Evolutionary conservation across 495 filamentous ascomycete genomes (phyloP), one percentile per base, ranked within the genome.

Genomic region (Neurospora discreta): DNA sequence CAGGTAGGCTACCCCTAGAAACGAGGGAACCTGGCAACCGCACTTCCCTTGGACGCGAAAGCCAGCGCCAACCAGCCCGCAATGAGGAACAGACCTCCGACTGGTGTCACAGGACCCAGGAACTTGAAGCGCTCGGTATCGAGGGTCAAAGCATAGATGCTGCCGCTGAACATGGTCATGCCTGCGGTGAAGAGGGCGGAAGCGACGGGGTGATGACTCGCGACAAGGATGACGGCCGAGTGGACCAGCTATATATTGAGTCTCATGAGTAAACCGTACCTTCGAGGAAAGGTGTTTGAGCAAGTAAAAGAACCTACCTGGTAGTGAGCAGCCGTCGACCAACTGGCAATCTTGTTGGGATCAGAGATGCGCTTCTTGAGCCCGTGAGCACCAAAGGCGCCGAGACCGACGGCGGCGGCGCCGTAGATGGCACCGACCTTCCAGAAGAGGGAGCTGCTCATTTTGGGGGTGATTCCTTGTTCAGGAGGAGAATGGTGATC

Each of bases 341-440:
- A 90, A 74, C 83, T 88, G 36, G 82, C 83, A 43, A 90, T 71
- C 39, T 80, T 80, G 11, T 70, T 74, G n/a, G 88, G 88, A 71
- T 89, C 88, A 3, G 82, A 71, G 75, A 89, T 85, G 70, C 78
- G 77, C 68, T 83, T 84, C 78, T 88, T 89, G 33, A 90, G 81
- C 18, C 88, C 88, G 76, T 90, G 89, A 41, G 89, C 88, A 20
- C 88, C 89, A 76, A 89, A 90, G 1, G 89, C 89, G 20, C 88
- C 89, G 68, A 89, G 76, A n/a, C 78, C 81, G 72, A 90, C 88
- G 76, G 84, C 81, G 9, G 84, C 77, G 23, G 88, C 89, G 78
- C 88, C 88, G 77, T 84, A 89, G 67, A 89, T 70, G 78, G 86
- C 88, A 70, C 85, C 88, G 71, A 88, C 77, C 18, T 83, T 87